These are phyloP conservation scores for Graphilbum sp. DNA, from an alignment of 2,329 filamentous ascomycete genomes.

Conservation along the genomic window DNA sequence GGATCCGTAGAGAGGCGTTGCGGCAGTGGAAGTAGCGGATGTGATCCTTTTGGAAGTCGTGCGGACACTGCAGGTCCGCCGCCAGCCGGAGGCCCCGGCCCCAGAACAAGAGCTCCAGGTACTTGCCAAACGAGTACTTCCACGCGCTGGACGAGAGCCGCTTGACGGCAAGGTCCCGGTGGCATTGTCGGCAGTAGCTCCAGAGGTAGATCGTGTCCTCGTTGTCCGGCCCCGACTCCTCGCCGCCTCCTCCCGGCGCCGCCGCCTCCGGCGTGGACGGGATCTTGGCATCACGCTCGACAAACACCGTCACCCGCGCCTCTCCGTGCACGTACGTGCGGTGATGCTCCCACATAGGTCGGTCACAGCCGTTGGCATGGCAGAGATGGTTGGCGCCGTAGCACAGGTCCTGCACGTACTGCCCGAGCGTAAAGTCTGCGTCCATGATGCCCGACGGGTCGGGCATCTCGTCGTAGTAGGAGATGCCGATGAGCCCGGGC, in stretches of 20 bases:
- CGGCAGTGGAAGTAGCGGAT: conserved; percentile 83
- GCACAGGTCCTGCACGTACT: conserved; percentile 87
- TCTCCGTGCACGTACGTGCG: conserved; percentile 95
- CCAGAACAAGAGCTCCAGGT: conserved; percentile 96
- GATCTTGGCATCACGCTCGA: conserved; percentile 42
- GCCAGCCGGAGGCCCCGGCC: conserved; percentile 64
- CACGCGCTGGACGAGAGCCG: conserved; percentile 89
- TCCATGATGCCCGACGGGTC: conserved; percentile 45
- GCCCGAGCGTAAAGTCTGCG: conserved; percentile 82
- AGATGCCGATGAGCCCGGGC: conserved; percentile 75
- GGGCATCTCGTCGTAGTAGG: conserved; percentile 85
- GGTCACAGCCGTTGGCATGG: conserved; percentile 69
- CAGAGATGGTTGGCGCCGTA: conserved; percentile 62
- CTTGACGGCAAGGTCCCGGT: conserved; percentile 74
- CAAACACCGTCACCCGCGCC: conserved; percentile 79
- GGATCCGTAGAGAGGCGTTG: conserved; percentile 72
- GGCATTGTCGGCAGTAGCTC: conserved; percentile 88
- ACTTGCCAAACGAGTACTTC: conserved; percentile 98
- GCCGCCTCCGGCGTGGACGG: conserved; percentile 47
- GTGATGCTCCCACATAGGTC: conserved; percentile 82
- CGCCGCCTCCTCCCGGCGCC: no score
- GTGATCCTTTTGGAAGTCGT: conserved; percentile 86
- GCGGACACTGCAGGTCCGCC: conserved; percentile 51
- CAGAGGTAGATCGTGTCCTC: conserved; percentile 75
- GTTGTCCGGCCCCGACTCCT: no score